Evolutionary conservation across 2,329 filamentous ascomycete genomes (phyloP), one percentile per base, ranked within the genome.

Genomic region (Trichoderma sp.): DNA sequence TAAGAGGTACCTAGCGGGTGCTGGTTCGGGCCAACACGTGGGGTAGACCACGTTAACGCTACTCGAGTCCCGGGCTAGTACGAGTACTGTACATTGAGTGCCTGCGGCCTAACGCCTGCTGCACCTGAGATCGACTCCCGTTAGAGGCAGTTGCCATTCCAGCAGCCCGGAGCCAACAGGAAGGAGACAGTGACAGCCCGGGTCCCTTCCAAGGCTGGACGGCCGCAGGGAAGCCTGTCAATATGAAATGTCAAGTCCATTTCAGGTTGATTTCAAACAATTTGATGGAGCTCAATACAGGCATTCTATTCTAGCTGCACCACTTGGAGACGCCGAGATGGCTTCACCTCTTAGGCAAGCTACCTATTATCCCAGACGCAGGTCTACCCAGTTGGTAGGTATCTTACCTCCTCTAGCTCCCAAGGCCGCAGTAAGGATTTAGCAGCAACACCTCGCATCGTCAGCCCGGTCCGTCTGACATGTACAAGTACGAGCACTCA

Each of bases 101-200:
- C 59, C 59, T 18, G 41, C 50, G 11, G 41, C 6, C 65, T 56
- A 56, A 68, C 65, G 65, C 64, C 59, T 63, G 35, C 60, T 56
- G 50, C 50, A 27, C 41, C 35, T 53, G 41, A n/a, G 69, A 72
- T 56, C 45, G 66, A 69, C 63, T 45, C 24, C 35, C 21, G n/a
- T 65, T 24, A 65, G 59, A 63, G 14, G 62, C 62, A 41, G 21
- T 35, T 24, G 29, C 59, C 59, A 67, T 53, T 74, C 62, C 62
- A 74, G 50, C 59, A 56, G 73, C 24, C 31, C 24, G 53, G 74
- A 63, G 63, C 74, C 74, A 75, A 75, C 68, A 38, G 62, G 67
- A 75, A 73, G 27, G 74, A 60, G 50, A 45, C 45, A 31, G 74
- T 75, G 74, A 73, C 74, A 75, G 45, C 65, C 45, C 45, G 50